Evolutionary conservation across 2,329 filamentous ascomycete species (phyloP).

Genomic region (Fusarium sp.): DNA sequence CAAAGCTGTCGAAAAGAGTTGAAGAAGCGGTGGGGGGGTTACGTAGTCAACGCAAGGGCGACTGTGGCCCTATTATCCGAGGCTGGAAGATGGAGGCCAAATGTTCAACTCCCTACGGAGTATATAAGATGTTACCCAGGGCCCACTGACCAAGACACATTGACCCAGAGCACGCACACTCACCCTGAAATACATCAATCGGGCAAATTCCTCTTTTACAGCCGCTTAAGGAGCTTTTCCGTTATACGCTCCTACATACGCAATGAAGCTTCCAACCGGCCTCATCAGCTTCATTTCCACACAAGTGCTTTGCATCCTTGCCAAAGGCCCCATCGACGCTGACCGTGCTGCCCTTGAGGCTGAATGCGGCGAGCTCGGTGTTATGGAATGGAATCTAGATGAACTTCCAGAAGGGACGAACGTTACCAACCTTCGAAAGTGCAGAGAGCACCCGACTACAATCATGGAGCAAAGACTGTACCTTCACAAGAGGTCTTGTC

Average conservation of each 20-base stretch:
- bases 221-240: background rate
- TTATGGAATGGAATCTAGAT: background rate
- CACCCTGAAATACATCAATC: background rate
- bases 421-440: background rate
- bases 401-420: background rate
- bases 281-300: background rate
- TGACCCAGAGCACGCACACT: background rate
- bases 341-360: background rate
- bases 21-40: background rate
- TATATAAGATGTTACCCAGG: background rate
- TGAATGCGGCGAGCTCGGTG: background rate
- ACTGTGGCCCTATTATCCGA: background rate
- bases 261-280: background rate
- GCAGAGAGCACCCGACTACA: background rate
- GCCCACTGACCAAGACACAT: background rate
- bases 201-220: background rate
- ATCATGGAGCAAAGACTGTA: background rate
- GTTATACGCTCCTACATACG: background rate
- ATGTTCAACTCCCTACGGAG: background rate
- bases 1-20: background rate
- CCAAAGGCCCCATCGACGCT: background rate
- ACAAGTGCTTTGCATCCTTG: background rate
- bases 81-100: background rate
- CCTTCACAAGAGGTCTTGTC: background rate
- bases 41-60: background rate